A percentile compares a stretch with the other conserved stretches of the same genome.
phyloP scores from a whole-genome alignment of 352 stramenopile species.

The Phytophthora foliorum region DNA sequence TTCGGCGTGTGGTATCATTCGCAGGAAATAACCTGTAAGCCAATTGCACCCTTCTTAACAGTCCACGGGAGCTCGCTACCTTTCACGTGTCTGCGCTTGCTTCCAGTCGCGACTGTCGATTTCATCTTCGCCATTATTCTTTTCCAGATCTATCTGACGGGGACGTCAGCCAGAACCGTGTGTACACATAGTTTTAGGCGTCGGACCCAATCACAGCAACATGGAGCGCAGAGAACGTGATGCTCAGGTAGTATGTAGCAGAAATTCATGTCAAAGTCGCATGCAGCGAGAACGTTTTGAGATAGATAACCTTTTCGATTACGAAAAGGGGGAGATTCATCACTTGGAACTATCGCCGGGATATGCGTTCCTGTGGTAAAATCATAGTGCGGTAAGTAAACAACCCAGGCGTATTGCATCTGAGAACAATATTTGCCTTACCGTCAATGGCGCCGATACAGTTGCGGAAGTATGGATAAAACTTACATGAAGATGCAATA shows the following conservation, averaged over 20 bases:
- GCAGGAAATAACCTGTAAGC: no score
- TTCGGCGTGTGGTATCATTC: no score
- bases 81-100: no score
- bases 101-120: no score
- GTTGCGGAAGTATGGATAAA: not conserved
- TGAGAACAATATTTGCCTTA: not conserved
- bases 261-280: not conserved
- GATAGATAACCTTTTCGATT: not conserved
- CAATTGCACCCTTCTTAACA: no score
- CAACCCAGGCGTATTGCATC: not conserved
- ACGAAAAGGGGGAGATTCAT: not conserved
- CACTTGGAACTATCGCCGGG: not conserved
- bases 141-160: no score
- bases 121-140: no score
- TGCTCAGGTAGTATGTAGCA: not conserved
- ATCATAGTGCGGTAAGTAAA: not conserved
- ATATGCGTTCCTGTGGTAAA: not conserved
- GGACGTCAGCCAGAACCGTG: no score
- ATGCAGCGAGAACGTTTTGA: not conserved
- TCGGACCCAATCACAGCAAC: no score
- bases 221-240: no score
- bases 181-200: no score
- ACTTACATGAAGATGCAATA: not conserved
- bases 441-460: not conserved
- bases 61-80: no score